These are phyloP conservation scores for Vitis rupestris DNA, from an alignment of 164 flowering plant species.

Conservation along the genomic window DNA sequence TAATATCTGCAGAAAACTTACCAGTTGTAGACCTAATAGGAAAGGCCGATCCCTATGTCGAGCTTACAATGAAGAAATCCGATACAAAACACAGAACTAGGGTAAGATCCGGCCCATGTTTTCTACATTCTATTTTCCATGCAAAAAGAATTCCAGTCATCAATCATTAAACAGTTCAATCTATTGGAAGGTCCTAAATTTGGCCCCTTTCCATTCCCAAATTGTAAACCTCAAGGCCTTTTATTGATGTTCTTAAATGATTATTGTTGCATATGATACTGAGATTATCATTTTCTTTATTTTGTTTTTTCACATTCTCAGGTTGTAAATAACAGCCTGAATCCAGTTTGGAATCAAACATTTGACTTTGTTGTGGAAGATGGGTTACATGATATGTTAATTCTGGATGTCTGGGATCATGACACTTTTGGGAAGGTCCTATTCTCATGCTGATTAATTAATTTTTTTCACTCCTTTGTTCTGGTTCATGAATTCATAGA, in stretches of 20 bases:
- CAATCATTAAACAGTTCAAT: too few relatives aligned
- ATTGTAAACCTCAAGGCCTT: too few relatives aligned
- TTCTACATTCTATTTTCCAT: neutral
- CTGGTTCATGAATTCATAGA: too few relatives aligned
- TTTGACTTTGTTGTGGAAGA: slow-evolving; percentile 98
- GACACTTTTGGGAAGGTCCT: slow-evolving; percentile 93
- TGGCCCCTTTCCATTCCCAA: too few relatives aligned
- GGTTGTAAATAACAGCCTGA: slow-evolving; percentile 77
- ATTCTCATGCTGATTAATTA: neutral
- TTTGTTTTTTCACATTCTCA: slow-evolving; percentile 21
- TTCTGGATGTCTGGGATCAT: slow-evolving; percentile 86
- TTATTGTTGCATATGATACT: neutral
- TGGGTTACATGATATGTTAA: slow-evolving; percentile 87
- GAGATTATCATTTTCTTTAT: neutral
- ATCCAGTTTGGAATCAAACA: slow-evolving; percentile 98
- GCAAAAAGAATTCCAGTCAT: neutral
- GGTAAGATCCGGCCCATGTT: slow-evolving; percentile 37
- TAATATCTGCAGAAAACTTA: slow-evolving; percentile 86
- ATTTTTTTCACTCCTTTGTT: neutral
- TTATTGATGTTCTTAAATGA: too few relatives aligned
- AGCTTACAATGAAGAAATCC: slow-evolving; percentile 77
- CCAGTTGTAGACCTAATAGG: slow-evolving; percentile 83
- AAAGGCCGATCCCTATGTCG: slow-evolving; percentile 90
- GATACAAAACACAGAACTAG: slow-evolving; percentile 67
- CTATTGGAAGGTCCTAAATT: too few relatives aligned